These are phyloP conservation scores for Xylaria bambusicola DNA, from an alignment of 495 filamentous ascomycete genomes.

Conservation along the genomic window DNA sequence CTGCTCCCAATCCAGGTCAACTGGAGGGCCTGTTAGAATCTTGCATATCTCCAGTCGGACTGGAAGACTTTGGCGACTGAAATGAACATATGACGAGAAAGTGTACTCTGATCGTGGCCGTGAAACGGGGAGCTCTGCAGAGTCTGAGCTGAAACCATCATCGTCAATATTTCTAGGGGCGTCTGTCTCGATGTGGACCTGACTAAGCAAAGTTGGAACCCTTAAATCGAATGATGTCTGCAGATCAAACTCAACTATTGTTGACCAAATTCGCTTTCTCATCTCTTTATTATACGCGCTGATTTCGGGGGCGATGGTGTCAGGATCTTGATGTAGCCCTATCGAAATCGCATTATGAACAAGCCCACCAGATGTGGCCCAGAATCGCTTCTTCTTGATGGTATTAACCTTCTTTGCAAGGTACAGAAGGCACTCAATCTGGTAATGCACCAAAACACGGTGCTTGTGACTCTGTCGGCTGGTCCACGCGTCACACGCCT, in stretches of 20 bases:
- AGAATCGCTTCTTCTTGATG: conserved; percentile 39
- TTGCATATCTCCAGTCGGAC: conserved; percentile 35
- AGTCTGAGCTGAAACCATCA: conserved; percentile 32
- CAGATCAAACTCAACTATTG: conserved; percentile 37
- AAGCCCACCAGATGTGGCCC: conserved; percentile 33
- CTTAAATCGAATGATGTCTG: conserved; percentile 39
- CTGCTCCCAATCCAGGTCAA: conserved; percentile 33
- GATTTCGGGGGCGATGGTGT: conserved; percentile 25
- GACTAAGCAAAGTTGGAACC: conserved; percentile 36
- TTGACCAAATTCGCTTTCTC: conserved; percentile 37
- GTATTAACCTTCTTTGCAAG: conserved; percentile 37
- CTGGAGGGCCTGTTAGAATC: conserved; percentile 29
- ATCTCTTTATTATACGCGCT: conserved; percentile 36
- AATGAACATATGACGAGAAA: conserved; percentile 33
- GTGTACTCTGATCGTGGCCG: conserved; percentile 33
- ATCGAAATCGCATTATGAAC: conserved; percentile 33
- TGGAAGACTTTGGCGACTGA: conserved; percentile 33
- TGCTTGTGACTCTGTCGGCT: conserved; percentile 33
- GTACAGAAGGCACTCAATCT: conserved; percentile 36
- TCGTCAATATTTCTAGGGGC: conserved; percentile 38
- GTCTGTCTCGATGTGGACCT: conserved; percentile 28
- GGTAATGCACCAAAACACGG: conserved; percentile 38
- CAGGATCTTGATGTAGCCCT: conserved; percentile 35
- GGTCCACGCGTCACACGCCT: conserved; percentile 35
- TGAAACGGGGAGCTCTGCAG: conserved; percentile 28